phyloP scores from a whole-genome alignment of 2,329 filamentous ascomycete species.

The Dactylellina drechsleri region DNA sequence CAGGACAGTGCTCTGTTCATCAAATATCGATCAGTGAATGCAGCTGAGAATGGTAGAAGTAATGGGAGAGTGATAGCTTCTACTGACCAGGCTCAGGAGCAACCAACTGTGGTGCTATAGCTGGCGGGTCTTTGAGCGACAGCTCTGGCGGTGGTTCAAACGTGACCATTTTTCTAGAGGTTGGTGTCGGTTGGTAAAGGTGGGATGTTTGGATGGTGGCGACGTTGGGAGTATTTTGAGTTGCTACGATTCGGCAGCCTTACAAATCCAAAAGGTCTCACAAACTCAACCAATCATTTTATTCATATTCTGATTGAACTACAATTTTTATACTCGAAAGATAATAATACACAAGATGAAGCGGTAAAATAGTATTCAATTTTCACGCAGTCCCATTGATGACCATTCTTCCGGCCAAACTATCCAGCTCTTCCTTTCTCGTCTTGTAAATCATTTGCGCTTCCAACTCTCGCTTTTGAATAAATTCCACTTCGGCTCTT shows the following conservation, averaged over 20 bases:
- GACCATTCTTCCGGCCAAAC: conserved; percentile 63
- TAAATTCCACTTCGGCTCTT: conserved; percentile 82
- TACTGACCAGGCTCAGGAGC: conserved; percentile 81
- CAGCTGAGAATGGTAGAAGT: not conserved
- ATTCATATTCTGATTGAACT: conserved; percentile 17
- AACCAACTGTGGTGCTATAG: conserved; percentile 82
- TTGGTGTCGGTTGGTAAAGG: conserved; percentile 15
- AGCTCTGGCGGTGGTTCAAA: conserved; percentile 58
- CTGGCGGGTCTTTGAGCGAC: conserved; percentile 71
- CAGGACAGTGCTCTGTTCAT: conserved; percentile 84
- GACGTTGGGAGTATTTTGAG: conserved; percentile 34
- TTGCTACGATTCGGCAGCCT: conserved; percentile 28
- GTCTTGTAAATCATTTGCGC: conserved; percentile 85
- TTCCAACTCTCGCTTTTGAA: conserved; percentile 84
- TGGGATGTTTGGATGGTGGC: conserved; percentile 13
- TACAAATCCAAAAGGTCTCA: conserved; percentile 44
- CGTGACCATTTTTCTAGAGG: conserved; percentile 60
- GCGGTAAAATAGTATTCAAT: not conserved
- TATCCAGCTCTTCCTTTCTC: conserved; percentile 79
- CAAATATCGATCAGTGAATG: conserved; percentile 17
- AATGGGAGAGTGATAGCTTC: conserved; percentile 11
- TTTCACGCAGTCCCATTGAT: conserved; percentile 43
- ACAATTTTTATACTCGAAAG: conserved; percentile 17
- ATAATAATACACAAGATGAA: conserved; percentile 12
- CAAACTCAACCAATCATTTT: conserved; percentile 19